phyloP scores from a whole-genome alignment of 805 yeast genomes.

The Kodamaea laetipori region DNA sequence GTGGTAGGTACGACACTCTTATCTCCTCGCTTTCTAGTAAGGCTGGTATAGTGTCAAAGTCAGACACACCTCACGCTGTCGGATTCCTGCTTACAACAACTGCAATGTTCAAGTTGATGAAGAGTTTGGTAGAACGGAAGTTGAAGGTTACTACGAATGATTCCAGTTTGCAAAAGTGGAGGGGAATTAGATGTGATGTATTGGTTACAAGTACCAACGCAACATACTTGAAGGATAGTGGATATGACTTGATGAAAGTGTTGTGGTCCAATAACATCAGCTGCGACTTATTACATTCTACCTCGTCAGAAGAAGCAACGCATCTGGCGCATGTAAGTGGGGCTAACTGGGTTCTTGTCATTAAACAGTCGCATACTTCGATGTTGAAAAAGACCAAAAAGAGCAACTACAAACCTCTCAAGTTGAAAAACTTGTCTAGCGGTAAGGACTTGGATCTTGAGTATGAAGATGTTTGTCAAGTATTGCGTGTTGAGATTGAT shows the following conservation, averaged over 20 bases:
- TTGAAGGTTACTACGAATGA: constrained; percentile 11
- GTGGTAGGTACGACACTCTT: constrained; percentile 88
- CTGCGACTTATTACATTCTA: constrained; percentile 57
- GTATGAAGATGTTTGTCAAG: constrained; percentile 58
- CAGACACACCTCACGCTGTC: constrained; percentile 56
- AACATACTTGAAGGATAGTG: constrained; percentile 56
- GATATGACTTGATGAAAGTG: constrained; percentile 60
- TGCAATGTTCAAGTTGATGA: constrained; percentile 38
- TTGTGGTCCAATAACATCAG: constrained; percentile 81
- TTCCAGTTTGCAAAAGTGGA: constrained; percentile 20
- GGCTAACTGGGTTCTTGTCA: constrained; percentile 72
- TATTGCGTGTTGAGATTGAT: constrained; percentile 29
- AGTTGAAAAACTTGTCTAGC: constrained; percentile 63
- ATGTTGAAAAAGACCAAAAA: constrained; percentile 43
- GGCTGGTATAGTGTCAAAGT: constrained; percentile 22
- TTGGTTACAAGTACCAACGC: constrained; percentile 70
- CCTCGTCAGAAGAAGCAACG: constrained; percentile 60
- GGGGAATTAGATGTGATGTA: constrained; percentile 69
- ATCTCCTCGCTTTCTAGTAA: constrained; percentile 64
- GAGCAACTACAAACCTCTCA: constrained; percentile 69
- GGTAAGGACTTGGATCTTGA: constrained; percentile 73
- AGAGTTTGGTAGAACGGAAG: constrained; percentile 25
- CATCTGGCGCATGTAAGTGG: constrained; percentile 68
- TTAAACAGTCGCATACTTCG: constrained; percentile 61
- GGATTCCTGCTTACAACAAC: constrained; percentile 78